Percentiles rank a stretch among this genome's conserved stretches.
phyloP scores from a whole-genome alignment of 257 asterid genomes.

The Capsicum baccatum region DNA sequence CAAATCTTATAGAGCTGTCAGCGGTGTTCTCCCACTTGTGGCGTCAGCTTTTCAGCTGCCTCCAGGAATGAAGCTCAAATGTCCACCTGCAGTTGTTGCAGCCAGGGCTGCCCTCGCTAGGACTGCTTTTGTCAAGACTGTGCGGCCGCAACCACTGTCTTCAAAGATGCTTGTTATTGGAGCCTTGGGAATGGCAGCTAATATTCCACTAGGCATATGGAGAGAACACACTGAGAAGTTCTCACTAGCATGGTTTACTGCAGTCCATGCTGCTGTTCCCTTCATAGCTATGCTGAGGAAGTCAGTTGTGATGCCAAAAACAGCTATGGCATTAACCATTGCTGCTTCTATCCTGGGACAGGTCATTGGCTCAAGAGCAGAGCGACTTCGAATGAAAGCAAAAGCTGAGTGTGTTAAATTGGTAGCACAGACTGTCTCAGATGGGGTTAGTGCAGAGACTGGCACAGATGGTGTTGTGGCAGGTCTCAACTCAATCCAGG shows the following conservation, averaged over 20 bases:
- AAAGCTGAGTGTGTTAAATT: constrained; percentile 51
- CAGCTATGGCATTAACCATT: constrained; percentile 82
- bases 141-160: constrained; percentile 82
- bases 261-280: constrained; percentile 91
- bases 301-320: constrained; percentile 81
- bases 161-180: constrained; percentile 75
- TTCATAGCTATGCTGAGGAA: constrained; percentile 90
- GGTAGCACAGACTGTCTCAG: constrained; percentile 39
- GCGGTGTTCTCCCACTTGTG: constrained; percentile 66
- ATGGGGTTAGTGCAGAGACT: constrained; percentile 34
- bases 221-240: constrained; percentile 76
- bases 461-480: constrained; percentile 32
- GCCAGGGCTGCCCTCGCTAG: constrained; percentile 87
- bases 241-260: constrained; percentile 74
- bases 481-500: constrained; percentile 37
- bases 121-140: constrained; percentile 68
- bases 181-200: constrained; percentile 71
- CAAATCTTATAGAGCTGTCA: constrained; percentile 77
- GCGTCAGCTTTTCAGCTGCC: constrained; percentile 70
- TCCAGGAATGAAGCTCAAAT: constrained; percentile 66
- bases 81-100: constrained; percentile 80
- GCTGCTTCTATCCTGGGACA: constrained; percentile 82
- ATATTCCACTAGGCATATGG: constrained; percentile 81
- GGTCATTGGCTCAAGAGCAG: constrained; percentile 82
- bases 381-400: constrained; percentile 64